A percentile compares a stretch with the other conserved stretches of the same genome.
Conservation (phyloP, 2,329 filamentous ascomycete species). For the Pleomassaria siparia region DNA sequence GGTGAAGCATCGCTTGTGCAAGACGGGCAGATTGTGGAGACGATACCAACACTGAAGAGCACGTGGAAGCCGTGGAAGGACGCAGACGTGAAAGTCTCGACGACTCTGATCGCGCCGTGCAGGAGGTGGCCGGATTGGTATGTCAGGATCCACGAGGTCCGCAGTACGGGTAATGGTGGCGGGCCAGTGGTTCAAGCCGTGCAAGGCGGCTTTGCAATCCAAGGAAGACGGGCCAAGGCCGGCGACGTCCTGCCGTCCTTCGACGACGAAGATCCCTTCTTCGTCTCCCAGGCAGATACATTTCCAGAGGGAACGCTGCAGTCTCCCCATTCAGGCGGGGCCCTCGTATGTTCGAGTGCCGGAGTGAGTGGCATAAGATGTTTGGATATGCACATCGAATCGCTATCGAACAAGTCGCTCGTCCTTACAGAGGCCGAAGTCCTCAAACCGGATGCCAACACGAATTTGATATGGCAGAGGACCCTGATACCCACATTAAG, state of each 20-base stretch:
- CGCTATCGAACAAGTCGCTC: neutral
- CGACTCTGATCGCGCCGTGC: slow-evolving; percentile 25
- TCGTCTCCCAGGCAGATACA: neutral
- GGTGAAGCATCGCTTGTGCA: slow-evolving; percentile 7
- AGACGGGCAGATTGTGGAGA: slow-evolving; percentile 6
- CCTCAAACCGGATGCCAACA: slow-evolving; percentile 40
- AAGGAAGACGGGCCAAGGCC: slow-evolving; percentile 21
- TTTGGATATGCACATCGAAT: neutral
- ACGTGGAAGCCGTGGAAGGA: slow-evolving; percentile 36
- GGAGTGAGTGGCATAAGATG: slow-evolving; percentile 29
- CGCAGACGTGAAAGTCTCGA: slow-evolving; percentile 23
- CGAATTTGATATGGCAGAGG: slow-evolving; percentile 38
- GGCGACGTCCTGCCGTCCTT: slow-evolving; percentile 22
- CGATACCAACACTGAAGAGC: slow-evolving; percentile 16
- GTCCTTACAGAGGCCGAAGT: slow-evolving; percentile 7
- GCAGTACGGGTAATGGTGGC: slow-evolving; percentile 4
- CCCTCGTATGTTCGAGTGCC: slow-evolving; percentile 29
- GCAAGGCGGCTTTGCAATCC: slow-evolving; percentile 35
- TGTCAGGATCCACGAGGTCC: slow-evolving; percentile 24
- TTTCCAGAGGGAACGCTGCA: slow-evolving; percentile 25
- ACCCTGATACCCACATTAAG: slow-evolving; percentile 32
- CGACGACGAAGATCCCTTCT: neutral
- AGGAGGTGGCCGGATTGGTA: slow-evolving; percentile 35
- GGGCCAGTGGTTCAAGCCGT: slow-evolving; percentile 11
- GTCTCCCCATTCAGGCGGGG: neutral